Conservation (phyloP, 2,329 filamentous ascomycete species). For the Zymoseptoria brevis region DNA sequence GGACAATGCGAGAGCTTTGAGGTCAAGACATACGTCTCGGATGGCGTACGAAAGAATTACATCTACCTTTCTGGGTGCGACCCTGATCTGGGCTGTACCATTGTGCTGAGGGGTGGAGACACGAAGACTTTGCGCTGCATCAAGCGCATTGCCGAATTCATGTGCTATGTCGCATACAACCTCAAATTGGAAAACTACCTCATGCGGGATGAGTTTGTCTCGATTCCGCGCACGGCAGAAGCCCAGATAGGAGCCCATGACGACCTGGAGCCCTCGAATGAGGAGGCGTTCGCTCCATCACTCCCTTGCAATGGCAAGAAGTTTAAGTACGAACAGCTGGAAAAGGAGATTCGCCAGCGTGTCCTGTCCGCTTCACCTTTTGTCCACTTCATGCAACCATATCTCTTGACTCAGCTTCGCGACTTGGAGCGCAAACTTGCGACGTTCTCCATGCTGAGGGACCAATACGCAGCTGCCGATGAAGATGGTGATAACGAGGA, state of each 20-base stretch:
- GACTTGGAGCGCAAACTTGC: slow-evolving; percentile 81
- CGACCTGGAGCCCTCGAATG: slow-evolving; percentile 1
- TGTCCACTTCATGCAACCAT: slow-evolving; percentile 89
- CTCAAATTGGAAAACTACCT: slow-evolving; percentile 90
- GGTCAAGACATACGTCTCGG: slow-evolving; percentile 88
- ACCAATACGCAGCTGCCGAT: slow-evolving; percentile 50
- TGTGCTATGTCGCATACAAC: slow-evolving; percentile 98
- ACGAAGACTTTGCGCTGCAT: slow-evolving; percentile 64
- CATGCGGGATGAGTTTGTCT: slow-evolving; percentile 84
- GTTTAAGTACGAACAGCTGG: slow-evolving; percentile 93
- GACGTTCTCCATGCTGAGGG: slow-evolving; percentile 72
- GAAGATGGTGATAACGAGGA: slow-evolving; percentile 32
- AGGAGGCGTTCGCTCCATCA: background rate
- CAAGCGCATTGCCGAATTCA: slow-evolving; percentile 93
- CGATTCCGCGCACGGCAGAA: slow-evolving; percentile 53
- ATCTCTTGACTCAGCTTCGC: slow-evolving; percentile 82
- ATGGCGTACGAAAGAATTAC: slow-evolving; percentile 82
- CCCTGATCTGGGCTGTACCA: slow-evolving; percentile 86
- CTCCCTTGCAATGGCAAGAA: slow-evolving; percentile 26
- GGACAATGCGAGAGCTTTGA: slow-evolving; percentile 83
- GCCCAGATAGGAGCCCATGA: slow-evolving; percentile 33
- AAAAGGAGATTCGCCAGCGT: slow-evolving; percentile 85
- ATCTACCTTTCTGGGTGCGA: slow-evolving; percentile 89
- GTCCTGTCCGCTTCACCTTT: slow-evolving; percentile 93
- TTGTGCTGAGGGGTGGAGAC: slow-evolving; percentile 76